Evolutionary conservation across 768 basidiomycete species (phyloP).

Genomic region (Auricularia heimuer): DNA sequence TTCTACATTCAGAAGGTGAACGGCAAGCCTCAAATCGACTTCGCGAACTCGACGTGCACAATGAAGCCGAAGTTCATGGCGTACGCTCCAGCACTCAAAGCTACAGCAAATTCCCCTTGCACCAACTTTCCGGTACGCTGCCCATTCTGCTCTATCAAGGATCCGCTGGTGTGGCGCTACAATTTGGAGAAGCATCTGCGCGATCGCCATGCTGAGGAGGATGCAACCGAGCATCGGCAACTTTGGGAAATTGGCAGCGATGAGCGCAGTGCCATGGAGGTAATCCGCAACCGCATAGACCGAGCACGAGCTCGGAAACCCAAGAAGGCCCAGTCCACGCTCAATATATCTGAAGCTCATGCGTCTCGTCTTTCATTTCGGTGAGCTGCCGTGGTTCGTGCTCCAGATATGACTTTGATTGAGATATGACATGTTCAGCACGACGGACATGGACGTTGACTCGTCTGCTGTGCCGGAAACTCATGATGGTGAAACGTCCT

Average conservation of each 20-base stretch:
- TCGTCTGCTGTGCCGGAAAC: too few relatives aligned
- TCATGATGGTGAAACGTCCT: too few relatives aligned
- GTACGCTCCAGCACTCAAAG: not conserved
- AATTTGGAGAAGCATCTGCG: not conserved
- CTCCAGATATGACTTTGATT: not conserved
- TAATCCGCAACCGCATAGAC: not conserved
- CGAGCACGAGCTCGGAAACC: not conserved
- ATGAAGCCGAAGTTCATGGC: not conserved
- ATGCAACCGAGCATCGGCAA: not conserved
- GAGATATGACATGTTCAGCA: not conserved
- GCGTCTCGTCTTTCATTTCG: not conserved
- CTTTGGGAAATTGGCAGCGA: not conserved
- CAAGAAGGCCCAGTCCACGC: not conserved
- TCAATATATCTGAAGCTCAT: not conserved
- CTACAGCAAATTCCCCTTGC: not conserved
- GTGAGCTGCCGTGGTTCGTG: not conserved
- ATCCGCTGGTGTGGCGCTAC: not conserved
- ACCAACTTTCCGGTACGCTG: not conserved
- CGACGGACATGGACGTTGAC: not conserved
- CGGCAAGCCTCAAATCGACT: not conserved
- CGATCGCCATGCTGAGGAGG: not conserved
- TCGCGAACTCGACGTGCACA: not conserved
- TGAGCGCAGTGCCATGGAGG: not conserved
- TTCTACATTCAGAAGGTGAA: not conserved
- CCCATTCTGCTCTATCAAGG: not conserved